These are phyloP conservation scores for Suillus variegatus DNA, from an alignment of 768 basidiomycete species.

Conservation along the genomic window DNA sequence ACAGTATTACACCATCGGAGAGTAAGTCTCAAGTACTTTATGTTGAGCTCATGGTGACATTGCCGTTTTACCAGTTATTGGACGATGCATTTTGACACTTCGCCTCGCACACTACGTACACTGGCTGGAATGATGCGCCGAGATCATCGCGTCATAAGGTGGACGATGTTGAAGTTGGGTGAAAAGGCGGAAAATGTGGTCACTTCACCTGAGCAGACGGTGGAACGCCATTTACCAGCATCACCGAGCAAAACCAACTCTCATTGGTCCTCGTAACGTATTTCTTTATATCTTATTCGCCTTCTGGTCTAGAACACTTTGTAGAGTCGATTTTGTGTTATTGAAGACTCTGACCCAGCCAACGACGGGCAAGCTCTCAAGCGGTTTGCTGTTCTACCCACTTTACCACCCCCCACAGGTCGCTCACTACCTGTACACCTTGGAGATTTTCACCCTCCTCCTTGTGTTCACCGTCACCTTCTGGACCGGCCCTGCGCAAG, in stretches of 20 bases:
- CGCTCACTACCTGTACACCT: conserved; percentile 40
- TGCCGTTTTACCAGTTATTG: conserved; percentile 61
- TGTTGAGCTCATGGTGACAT: conserved; percentile 10
- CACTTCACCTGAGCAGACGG: conserved; percentile 46
- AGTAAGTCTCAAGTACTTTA: conserved; percentile 55
- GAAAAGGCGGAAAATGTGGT: conserved; percentile 73
- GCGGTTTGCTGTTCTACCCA: conserved; percentile 32
- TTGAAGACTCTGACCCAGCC: background rate
- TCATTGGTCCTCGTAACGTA: background rate
- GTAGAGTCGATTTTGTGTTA: background rate
- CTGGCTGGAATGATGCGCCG: conserved; percentile 69
- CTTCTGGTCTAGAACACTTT: background rate
- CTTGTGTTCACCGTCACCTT: conserved; percentile 48
- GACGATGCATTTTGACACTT: conserved; percentile 89
- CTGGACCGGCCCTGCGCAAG: conserved; percentile 49
- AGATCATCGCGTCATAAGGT: conserved; percentile 83
- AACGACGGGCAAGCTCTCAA: background rate
- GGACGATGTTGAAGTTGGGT: conserved; percentile 79
- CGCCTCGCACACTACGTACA: conserved; percentile 63
- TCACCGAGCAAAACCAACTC: background rate
- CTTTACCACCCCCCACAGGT: conserved; percentile 36
- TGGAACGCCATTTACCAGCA: conserved; percentile 20
- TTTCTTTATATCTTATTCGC: background rate
- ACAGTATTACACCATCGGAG: conserved; percentile 59
- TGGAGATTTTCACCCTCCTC: conserved; percentile 44